A percentile compares a stretch with the other conserved stretches of the same genome.
phyloP scores from a whole-genome alignment of 2,329 filamentous ascomycete species.

The Cladosporium halotolerans region DNA sequence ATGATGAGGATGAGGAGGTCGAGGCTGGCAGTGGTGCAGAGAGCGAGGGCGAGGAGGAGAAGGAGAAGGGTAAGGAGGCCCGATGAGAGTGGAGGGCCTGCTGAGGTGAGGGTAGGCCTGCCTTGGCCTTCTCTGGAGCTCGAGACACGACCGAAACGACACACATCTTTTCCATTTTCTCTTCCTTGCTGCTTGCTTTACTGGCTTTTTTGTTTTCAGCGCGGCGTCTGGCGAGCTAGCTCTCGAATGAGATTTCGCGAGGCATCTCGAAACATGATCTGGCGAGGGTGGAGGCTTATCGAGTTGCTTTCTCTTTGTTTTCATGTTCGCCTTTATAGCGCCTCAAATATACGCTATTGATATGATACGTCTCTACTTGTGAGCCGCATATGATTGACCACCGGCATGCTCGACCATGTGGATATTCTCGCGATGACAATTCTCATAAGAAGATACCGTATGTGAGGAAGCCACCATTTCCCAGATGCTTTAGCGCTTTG shows the following conservation, averaged over 20 bases:
- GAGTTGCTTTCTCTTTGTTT: background rate
- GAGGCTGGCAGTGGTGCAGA: conserved; percentile 46
- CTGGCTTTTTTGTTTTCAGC: conserved; percentile 19
- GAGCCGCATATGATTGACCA: too few relatives aligned
- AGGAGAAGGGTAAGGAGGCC: conserved; percentile 38
- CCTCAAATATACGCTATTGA: background rate
- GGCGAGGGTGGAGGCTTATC: too few relatives aligned
- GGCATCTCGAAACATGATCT: too few relatives aligned
- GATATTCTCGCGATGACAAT: too few relatives aligned
- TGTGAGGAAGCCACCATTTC: too few relatives aligned
- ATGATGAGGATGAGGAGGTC: conserved; percentile 52
- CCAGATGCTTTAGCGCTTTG: too few relatives aligned
- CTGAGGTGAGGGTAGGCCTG: too few relatives aligned
- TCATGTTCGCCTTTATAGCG: background rate
- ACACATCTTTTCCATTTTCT: background rate
- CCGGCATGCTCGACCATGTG: too few relatives aligned
- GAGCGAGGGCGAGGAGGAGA: conserved; percentile 53
- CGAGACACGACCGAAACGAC: conserved; percentile 8
- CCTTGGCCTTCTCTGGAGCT: background rate
- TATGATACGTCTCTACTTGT: too few relatives aligned
- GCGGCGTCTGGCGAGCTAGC: conserved; percentile 18
- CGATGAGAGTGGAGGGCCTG: background rate
- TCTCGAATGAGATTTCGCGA: background rate
- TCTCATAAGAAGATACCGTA: too few relatives aligned
- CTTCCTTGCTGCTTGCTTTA: conserved; percentile 5